phyloP scores from a whole-genome alignment of 306 rosid genomes.

The Alnus glutinosa region DNA sequence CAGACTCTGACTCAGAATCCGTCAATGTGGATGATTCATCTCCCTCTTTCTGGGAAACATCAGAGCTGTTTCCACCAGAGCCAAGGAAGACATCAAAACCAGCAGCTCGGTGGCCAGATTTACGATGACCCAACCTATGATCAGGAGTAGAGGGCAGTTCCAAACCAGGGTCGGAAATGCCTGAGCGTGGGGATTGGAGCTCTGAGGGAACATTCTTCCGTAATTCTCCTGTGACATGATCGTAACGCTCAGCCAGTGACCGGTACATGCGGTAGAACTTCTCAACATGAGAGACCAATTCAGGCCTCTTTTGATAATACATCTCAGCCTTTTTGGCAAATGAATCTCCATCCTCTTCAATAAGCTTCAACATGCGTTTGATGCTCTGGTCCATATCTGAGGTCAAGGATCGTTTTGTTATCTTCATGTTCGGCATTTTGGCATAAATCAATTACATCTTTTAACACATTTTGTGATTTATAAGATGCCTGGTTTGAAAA shows the following conservation, averaged over 20 bases:
- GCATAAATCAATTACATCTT: conserved; percentile 21
- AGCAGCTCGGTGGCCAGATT: conserved; percentile 74
- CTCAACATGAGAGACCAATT: conserved; percentile 81
- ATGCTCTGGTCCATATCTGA: conserved; percentile 87
- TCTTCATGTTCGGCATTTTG: conserved; percentile 44
- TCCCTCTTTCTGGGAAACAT: conserved; percentile 68
- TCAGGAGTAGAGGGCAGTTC: conserved; percentile 63
- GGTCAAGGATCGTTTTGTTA: conserved; percentile 44
- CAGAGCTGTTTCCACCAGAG: conserved; percentile 59
- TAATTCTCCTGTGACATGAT: conserved; percentile 81
- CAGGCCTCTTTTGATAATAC: conserved; percentile 97
- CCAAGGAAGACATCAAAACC: conserved; percentile 98
- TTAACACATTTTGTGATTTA: conserved; percentile 9
- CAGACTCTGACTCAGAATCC: conserved; percentile 88
- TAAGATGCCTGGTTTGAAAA: conserved; percentile 23
- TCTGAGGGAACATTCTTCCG: conserved; percentile 71
- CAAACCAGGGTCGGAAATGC: conserved; percentile 63
- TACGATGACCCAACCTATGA: conserved; percentile 42
- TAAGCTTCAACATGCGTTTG: conserved; percentile 89
- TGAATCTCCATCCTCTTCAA: conserved; percentile 95
- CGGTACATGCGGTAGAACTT: conserved; percentile 86
- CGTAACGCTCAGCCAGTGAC: conserved; percentile 90
- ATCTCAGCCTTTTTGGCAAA: conserved; percentile 93
- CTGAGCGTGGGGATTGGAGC: conserved; percentile 83
- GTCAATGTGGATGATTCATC: conserved; percentile 80